A percentile compares a stretch with the other conserved stretches of the same genome.
These are phyloP conservation scores for Phytophthora foliorum DNA, from an alignment of 352 stramenopile species.

Conservation along the genomic window DNA sequence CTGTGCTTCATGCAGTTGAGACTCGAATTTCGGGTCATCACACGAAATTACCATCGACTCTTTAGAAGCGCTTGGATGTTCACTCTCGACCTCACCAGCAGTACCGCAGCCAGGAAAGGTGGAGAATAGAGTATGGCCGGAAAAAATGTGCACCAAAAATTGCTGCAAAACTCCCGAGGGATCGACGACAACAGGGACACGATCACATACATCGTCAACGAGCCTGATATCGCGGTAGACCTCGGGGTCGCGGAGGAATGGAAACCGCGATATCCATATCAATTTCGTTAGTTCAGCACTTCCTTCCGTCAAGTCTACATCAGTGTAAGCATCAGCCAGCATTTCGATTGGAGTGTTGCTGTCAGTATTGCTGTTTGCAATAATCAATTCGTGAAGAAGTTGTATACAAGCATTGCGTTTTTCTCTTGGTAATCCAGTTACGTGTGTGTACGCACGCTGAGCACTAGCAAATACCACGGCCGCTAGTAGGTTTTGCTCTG, in stretches of 20 bases:
- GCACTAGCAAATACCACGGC: constrained; percentile 3
- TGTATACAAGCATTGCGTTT: constrained; percentile 1
- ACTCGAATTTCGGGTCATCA: constrained; percentile 34
- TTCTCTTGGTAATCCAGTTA: neutral
- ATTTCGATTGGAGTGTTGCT: neutral
- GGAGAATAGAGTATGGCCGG: constrained; percentile 45
- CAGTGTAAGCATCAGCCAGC: neutral
- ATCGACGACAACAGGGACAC: constrained; percentile 59
- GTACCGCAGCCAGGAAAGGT: constrained; percentile 19
- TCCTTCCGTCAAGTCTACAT: constrained; percentile 2
- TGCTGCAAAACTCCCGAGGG: constrained; percentile 49
- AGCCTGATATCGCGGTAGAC: constrained; percentile 28
- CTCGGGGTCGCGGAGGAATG: constrained; percentile 33
- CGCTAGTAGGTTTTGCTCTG: constrained; percentile 8
- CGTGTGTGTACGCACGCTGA: constrained; percentile 16
- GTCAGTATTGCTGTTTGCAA: neutral
- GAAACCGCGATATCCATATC: constrained; percentile 54
- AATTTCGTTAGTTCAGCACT: constrained; percentile 12
- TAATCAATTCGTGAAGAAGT: constrained; percentile 6
- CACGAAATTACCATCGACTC: constrained; percentile 45
- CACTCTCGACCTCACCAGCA: constrained; percentile 29
- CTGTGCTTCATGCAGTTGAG: constrained; percentile 44
- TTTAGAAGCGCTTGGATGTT: constrained; percentile 16
- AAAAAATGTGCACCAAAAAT: constrained; percentile 64
- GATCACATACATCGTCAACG: constrained; percentile 45